These are phyloP conservation scores for Chernovozyma sophiae-reginae DNA, from an alignment of 1,139 yeast genomes.

Conservation along the genomic window DNA sequence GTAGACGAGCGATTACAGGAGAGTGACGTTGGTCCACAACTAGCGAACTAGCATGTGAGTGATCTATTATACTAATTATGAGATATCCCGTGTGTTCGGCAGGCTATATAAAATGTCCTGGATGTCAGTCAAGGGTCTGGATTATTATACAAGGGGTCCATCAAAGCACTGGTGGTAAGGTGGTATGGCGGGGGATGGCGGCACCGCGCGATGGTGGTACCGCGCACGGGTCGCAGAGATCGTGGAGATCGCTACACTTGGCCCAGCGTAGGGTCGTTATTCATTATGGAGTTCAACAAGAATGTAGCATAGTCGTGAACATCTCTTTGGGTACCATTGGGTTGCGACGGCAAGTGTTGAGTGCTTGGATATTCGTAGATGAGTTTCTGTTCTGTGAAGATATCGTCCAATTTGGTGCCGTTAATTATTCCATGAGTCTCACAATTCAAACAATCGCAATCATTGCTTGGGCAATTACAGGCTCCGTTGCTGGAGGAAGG, in stretches of 20 bases:
- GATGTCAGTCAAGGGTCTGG: no score
- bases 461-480: slow-evolving; percentile 43
- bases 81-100: no score
- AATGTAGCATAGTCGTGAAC: background rate
- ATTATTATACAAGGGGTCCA: no score
- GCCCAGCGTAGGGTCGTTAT: background rate
- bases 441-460: slow-evolving; percentile 51
- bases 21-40: no score
- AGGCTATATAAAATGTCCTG: no score
- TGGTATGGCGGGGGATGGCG: no score
- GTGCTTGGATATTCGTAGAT: background rate
- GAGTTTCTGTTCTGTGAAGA: slow-evolving; percentile 11
- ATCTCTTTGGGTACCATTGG: slow-evolving; percentile 1
- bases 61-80: no score
- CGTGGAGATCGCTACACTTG: background rate
- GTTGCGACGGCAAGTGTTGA: background rate
- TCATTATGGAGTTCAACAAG: background rate
- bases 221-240: no score
- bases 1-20: no score
- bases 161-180: no score
- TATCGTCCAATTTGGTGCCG: slow-evolving; percentile 45
- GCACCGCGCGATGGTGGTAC: no score
- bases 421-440: slow-evolving; percentile 52
- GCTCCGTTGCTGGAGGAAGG: slow-evolving; percentile 10
- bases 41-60: no score